A percentile compares a stretch with the other conserved stretches of the same genome.
These are phyloP conservation scores for Effrenium voratum DNA, from an alignment of 73 alveolate genomes.

Conservation along the genomic window DNA sequence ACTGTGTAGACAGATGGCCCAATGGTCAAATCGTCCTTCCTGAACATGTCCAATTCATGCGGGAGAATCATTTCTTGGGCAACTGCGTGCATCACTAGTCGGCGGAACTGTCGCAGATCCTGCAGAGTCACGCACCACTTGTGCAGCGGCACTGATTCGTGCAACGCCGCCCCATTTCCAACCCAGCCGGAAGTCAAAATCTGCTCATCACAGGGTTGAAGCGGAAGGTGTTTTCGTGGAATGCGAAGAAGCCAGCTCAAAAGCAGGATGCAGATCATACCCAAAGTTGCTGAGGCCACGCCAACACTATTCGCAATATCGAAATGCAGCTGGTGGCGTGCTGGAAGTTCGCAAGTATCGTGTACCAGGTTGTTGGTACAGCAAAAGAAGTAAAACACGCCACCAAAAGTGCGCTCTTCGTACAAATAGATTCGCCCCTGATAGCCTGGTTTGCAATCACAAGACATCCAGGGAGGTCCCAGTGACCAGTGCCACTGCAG, in stretches of 20 bases:
- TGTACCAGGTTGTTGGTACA: too few relatives aligned
- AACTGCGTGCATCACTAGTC: constrained; percentile 26
- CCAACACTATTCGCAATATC: too few relatives aligned
- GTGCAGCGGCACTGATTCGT: not conserved
- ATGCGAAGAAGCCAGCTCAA: not conserved
- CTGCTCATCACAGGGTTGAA: not conserved
- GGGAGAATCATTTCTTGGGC: not conserved
- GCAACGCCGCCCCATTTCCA: not conserved
- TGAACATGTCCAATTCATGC: not conserved
- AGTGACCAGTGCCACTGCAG: too few relatives aligned
- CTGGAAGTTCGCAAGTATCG: too few relatives aligned
- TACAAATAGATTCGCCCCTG: too few relatives aligned
- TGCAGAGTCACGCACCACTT: not conserved
- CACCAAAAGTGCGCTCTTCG: too few relatives aligned
- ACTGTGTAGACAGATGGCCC: constrained; percentile 50
- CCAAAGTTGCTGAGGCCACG: too few relatives aligned
- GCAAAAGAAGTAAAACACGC: too few relatives aligned
- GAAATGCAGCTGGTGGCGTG: too few relatives aligned
- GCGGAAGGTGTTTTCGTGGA: not conserved
- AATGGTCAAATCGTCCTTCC: not conserved
- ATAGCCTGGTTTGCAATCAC: too few relatives aligned
- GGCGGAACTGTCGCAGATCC: constrained; percentile 21
- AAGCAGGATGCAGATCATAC: too few relatives aligned
- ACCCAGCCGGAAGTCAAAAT: not conserved
- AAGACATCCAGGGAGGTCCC: too few relatives aligned